Evolutionary conservation across 129 eudicot genomes (phyloP).

Genomic region (sunflower (Helianthus annuus)): HanXRQr2.0-SUNRISE NC_035433.2:140941069-140941568

Average conservation of each 20-base stretch:
- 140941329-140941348: slow-evolving; percentile 7
- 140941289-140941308: neutral
- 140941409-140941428: no score
- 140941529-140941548: no score
- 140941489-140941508: no score
- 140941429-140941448: no score
- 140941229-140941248: neutral
- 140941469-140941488: no score
- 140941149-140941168: neutral
- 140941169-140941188: neutral
- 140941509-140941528: no score
- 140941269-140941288: neutral
- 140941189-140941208: neutral
- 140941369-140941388: neutral
- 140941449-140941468: no score
- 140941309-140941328: slow-evolving; percentile 8
- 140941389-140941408: no score
- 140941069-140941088: slow-evolving; percentile 26
- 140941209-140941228: neutral
- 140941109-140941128: neutral
- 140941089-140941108: slow-evolving; percentile 16
- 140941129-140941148: neutral
- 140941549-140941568: no score
- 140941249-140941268: neutral
- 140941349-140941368: neutral